These are phyloP conservation scores for Jatropha podagrica DNA, from an alignment of 441 rosid species.

Conservation along the genomic window DNA sequence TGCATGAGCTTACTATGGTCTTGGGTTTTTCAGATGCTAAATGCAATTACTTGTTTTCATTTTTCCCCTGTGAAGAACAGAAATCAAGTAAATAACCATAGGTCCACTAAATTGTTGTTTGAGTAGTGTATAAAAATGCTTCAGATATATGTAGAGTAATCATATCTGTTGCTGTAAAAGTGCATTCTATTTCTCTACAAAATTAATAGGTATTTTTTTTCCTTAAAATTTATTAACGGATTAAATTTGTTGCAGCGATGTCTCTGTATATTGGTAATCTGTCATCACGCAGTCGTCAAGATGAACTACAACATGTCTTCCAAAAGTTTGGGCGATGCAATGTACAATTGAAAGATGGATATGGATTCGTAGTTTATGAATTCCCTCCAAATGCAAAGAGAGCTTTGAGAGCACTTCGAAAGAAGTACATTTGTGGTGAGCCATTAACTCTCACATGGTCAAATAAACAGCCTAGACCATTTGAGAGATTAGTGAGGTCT, in stretches of 20 bases:
- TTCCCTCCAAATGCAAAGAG: constrained; percentile 46
- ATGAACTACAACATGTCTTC: constrained; percentile 45
- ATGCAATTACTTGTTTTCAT: background rate
- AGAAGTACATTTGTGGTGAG: constrained; percentile 44
- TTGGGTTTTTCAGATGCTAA: background rate
- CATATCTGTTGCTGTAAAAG: background rate
- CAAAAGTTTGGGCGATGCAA: constrained; percentile 45
- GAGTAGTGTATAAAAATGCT: background rate
- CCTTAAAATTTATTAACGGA: background rate
- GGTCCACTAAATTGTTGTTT: background rate
- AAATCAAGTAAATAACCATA: background rate
- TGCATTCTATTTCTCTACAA: background rate
- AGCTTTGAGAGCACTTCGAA: constrained; percentile 44
- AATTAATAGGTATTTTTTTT: background rate
- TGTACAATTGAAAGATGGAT: constrained; percentile 46
- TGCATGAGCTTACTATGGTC: background rate
- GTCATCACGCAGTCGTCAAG: constrained; percentile 33
- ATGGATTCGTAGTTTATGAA: constrained; percentile 52
- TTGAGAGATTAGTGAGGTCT: constrained; percentile 27
- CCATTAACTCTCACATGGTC: constrained; percentile 50
- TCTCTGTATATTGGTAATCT: constrained; percentile 48
- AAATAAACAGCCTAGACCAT: constrained; percentile 45
- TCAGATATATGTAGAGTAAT: background rate
- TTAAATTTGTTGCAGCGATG: constrained; percentile 36
- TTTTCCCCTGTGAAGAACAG: background rate